A percentile compares a stretch with the other conserved stretches of the same genome.
phyloP scores from a whole-genome alignment of 2,329 filamentous ascomycete genomes.

The Botrytis galanthina region DNA sequence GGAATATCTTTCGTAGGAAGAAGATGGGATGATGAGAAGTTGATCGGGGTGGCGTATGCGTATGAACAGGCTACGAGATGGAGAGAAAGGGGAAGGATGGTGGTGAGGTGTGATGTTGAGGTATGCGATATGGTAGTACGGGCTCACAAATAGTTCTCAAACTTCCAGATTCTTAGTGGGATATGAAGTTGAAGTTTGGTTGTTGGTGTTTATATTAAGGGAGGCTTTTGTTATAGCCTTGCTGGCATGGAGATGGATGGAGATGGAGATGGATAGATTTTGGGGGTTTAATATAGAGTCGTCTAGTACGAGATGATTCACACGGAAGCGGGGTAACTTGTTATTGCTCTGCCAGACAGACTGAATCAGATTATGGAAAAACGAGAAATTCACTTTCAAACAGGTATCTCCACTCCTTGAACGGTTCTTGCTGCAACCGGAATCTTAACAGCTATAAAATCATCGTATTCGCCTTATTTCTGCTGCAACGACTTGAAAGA shows the following conservation, averaged over 20 bases:
- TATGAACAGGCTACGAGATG: conserved; percentile 50
- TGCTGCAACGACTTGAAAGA: no score
- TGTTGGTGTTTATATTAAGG: not conserved
- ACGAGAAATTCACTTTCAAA: not conserved
- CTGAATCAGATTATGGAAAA: not conserved
- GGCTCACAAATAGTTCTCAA: accelerated
- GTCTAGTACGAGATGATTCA: not conserved
- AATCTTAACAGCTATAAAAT: no score
- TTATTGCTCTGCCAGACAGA: not conserved
- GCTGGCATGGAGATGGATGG: not conserved
- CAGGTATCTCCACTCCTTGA: not conserved
- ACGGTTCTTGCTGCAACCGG: no score
- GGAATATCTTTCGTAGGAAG: conserved; percentile 56
- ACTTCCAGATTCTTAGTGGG: no score
- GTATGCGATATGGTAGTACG: not conserved
- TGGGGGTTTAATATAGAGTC: no score
- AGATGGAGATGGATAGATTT: not conserved
- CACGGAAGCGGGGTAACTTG: not conserved
- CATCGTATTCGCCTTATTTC: no score
- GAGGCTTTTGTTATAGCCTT: not conserved
- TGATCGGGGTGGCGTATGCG: conserved; percentile 64
- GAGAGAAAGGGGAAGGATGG: not conserved
- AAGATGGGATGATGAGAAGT: conserved; percentile 56
- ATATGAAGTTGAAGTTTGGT: not conserved
- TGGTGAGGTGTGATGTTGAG: not conserved